Evolutionary conservation across 1,284 basidiomycete species (phyloP), one percentile per base, ranked within the genome.

Genomic region (Cryptococcus amylolentus): DNA sequence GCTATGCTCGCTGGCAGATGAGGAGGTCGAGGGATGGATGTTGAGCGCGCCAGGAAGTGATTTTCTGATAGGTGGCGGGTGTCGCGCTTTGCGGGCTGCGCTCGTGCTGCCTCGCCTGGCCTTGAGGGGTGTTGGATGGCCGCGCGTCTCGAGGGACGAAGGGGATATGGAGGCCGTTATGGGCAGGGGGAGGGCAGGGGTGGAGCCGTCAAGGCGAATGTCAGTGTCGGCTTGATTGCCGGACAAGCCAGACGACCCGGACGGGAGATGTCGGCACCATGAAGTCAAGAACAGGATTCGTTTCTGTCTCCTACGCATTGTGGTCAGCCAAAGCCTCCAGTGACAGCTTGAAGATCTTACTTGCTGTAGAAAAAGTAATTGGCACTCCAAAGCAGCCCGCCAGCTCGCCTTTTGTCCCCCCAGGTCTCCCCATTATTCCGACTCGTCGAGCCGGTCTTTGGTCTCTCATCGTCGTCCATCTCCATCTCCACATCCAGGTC

Each of bases 361-460:
- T 88, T 84, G 80, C 94, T 96, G 73, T 94, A 83, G 81, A 98
- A 96, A 81, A 98, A 97, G 85, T 92, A 96, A 74, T 97, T 92
- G 14, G 91, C 93, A 38, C 90, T 92, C 95, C 94, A 98, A 6
- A 98, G 81, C 56, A 98, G 80, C 5, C 91, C 88, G n/a, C 91
- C 91, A 14, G 64, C 62, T 39, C 63, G 64, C 53, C 85, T 84
- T 51, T 82, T 76, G 56, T 77, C 73, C 13, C 49, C 44, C 28
- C 53, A 52, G 7, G 49, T 54, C 45, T 60, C 23, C 3, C 3
- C 54, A 41, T 63, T 63, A 28, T 42, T 53, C 39, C 28, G 27
- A 18, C 26, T 39, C 43, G 53, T 49, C 27, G 47, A 26, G 55
- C 40, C 50, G 53, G 28, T 56, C 50, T 10, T 38, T 40, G 4